Percentiles rank a stretch among this genome's conserved stretches.
Evolutionary conservation across 2,329 filamentous ascomycete species (phyloP).

Genomic region (Dryadomyces sulphureus): DNA sequence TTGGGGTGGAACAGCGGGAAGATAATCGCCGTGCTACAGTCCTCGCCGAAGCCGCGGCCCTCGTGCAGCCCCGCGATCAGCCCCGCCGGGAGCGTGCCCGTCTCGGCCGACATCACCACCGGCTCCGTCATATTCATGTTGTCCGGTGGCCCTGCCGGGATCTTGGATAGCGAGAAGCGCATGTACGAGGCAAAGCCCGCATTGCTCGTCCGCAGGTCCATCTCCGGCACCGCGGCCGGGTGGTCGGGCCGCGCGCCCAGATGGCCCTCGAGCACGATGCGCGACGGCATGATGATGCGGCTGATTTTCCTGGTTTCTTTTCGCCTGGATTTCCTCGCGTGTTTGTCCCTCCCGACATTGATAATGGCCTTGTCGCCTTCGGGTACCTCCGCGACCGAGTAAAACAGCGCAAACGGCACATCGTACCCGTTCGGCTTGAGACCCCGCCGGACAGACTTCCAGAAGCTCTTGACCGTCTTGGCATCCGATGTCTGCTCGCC

Average conservation of each 20-base stretch:
- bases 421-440: slow-evolving; percentile 63
- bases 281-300: slow-evolving; percentile 26
- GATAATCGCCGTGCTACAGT: slow-evolving; percentile 55
- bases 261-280: slow-evolving; percentile 55
- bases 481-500: slow-evolving; percentile 61
- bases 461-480: slow-evolving; percentile 59
- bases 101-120: slow-evolving; percentile 51
- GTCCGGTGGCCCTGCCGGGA: slow-evolving; percentile 10
- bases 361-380: too few species aligned
- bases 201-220: slow-evolving; percentile 56
- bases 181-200: slow-evolving; percentile 67
- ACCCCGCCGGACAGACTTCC: slow-evolving; percentile 53
- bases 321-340: too few species aligned
- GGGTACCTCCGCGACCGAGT: slow-evolving; percentile 46
- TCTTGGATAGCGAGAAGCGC: slow-evolving; percentile 55
- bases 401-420: slow-evolving; percentile 62
- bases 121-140: slow-evolving; percentile 25
- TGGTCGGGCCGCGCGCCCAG: slow-evolving; percentile 55
- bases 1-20: slow-evolving; percentile 68
- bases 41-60: slow-evolving; percentile 56
- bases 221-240: slow-evolving; percentile 37
- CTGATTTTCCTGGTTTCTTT: slow-evolving; percentile 36
- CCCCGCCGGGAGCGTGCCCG: slow-evolving; percentile 47
- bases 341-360: too few species aligned
- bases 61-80: slow-evolving; percentile 46